Evolutionary conservation across 2,329 filamentous ascomycete genomes (phyloP).

Genomic region (Colletotrichum ledebouriae): DNA sequence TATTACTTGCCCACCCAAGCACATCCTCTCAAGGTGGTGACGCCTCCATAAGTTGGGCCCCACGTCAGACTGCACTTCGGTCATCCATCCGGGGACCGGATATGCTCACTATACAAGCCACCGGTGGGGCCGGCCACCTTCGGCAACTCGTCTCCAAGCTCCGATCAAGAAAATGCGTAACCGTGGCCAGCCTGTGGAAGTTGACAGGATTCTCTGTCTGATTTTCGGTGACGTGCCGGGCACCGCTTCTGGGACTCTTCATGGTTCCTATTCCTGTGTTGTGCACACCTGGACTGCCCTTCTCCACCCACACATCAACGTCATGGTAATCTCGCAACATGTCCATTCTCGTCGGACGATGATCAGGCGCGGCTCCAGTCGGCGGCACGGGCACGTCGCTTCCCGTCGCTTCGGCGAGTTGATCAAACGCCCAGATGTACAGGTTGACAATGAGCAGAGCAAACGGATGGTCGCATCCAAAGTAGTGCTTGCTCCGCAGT

Average conservation of each 20-base stretch:
- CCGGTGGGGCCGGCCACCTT: not conserved
- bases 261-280: not conserved
- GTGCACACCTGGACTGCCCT: not conserved
- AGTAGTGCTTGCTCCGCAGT: not conserved
- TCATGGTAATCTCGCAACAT: not conserved
- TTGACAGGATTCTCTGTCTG: not conserved
- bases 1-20: too few relatives aligned
- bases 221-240: not conserved
- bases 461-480: constrained; percentile 1
- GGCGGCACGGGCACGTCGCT: not conserved
- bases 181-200: not conserved
- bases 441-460: not conserved
- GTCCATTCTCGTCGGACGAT: not conserved
- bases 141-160: not conserved
- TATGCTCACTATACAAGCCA: not conserved
- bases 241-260: not conserved
- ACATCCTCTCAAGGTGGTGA: too few relatives aligned
- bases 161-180: not conserved
- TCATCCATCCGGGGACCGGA: not conserved
- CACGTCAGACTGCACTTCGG: too few relatives aligned
- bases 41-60: too few relatives aligned
- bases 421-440: constrained; percentile 6
- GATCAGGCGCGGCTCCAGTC: not conserved
- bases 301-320: not conserved
- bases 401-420: not conserved